Conservation (phyloP, 2,329 filamentous ascomycete species). For the Ophiostoma sp. region DNA sequence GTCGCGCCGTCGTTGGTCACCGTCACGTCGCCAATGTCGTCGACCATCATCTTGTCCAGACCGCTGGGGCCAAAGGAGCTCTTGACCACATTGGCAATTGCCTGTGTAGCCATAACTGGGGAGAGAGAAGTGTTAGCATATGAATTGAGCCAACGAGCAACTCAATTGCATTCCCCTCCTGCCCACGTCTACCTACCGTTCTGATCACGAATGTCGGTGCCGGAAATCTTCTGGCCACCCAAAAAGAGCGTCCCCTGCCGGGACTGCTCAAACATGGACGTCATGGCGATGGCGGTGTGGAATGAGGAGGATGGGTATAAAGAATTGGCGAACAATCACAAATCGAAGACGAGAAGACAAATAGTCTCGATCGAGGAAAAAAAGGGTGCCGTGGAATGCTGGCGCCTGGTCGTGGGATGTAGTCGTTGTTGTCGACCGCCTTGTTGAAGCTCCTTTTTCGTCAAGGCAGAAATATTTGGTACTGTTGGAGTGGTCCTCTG, state of each 20-base stretch:
- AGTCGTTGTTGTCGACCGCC: neutral
- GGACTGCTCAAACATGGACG: conserved; percentile 93
- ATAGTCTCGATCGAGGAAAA: neutral
- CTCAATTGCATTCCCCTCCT: neutral
- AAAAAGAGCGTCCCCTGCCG: conserved; percentile 96
- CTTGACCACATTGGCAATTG: conserved; percentile 98
- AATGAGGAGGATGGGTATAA: neutral
- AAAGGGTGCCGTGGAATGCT: neutral
- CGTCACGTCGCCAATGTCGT: conserved; percentile 93
- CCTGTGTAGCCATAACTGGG: conserved; percentile 82
- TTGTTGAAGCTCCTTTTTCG: conserved; percentile 20
- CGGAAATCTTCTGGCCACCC: conserved; percentile 95
- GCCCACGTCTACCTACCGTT: conserved; percentile 61
- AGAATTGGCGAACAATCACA: neutral
- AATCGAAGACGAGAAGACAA: neutral
- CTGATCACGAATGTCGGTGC: conserved; percentile 93
- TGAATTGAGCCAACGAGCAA: neutral
- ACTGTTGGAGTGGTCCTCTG: conserved; percentile 7
- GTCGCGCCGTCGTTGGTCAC: conserved; percentile 99
- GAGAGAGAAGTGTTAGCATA: neutral
- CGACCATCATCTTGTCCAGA: conserved; percentile 99
- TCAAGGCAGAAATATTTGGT: conserved; percentile 25
- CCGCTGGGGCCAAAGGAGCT: conserved; percentile 97
- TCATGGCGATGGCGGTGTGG: conserved; percentile 57
- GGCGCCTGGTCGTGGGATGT: neutral